phyloP scores from a whole-genome alignment of 2,329 filamentous ascomycete species.

The Trichoderma koningii region DNA sequence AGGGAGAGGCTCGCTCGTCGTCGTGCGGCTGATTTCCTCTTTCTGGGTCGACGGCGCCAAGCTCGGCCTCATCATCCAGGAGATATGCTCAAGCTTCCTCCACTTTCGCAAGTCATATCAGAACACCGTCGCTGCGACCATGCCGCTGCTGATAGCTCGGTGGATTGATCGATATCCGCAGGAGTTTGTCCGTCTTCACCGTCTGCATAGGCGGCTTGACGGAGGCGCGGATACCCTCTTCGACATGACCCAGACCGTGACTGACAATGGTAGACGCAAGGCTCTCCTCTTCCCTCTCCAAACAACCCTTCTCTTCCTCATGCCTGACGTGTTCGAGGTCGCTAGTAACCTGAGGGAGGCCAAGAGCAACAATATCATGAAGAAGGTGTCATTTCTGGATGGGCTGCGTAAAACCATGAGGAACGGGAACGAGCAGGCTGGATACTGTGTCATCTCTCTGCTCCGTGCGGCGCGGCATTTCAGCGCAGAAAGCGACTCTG shows the following conservation, averaged over 20 bases:
- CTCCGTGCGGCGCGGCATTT: conserved; percentile 67
- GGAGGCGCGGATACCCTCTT: conserved; percentile 67
- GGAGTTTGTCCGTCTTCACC: conserved; percentile 66
- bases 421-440: conserved; percentile 66
- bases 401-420: conserved; percentile 62
- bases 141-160: conserved; percentile 63
- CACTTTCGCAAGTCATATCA: conserved; percentile 67
- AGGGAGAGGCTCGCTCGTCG: conserved; percentile 55
- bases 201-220: conserved; percentile 62
- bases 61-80: conserved; percentile 63
- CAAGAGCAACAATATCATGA: conserved; percentile 63
- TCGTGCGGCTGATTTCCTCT: conserved; percentile 61
- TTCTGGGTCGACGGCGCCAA: conserved; percentile 66
- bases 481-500: conserved; percentile 62
- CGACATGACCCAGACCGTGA: conserved; percentile 66
- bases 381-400: conserved; percentile 68
- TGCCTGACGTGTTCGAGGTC: conserved; percentile 70
- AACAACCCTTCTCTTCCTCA: conserved; percentile 61
- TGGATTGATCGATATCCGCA: conserved; percentile 67
- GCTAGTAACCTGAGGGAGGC: conserved; percentile 67
- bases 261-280: conserved; percentile 59
- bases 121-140: conserved; percentile 62
- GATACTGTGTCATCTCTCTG: conserved; percentile 65
- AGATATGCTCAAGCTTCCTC: conserved; percentile 67
- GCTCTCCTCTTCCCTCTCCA: conserved; percentile 63